Conservation (phyloP, 2,329 filamentous ascomycete genomes). For the Botrytis porri region DNA sequence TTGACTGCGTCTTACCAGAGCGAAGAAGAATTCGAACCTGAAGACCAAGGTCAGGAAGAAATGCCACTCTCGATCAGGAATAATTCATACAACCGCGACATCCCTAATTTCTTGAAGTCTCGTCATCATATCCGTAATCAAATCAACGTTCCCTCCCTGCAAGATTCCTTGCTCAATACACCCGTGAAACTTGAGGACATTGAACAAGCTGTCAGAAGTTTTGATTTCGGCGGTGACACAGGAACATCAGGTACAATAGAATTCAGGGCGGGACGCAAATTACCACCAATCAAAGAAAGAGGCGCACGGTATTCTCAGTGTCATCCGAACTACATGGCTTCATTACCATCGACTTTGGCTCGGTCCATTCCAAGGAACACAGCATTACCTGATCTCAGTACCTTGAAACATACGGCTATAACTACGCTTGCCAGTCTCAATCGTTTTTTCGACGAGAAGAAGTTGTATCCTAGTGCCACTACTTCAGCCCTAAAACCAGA, state of each 20-base stretch:
- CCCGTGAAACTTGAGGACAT: neutral
- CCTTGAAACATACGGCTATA: neutral
- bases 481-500: neutral
- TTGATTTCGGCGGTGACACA: neutral
- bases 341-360: no score
- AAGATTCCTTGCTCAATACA: neutral
- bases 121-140: no score
- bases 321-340: neutral
- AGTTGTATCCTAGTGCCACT: no score
- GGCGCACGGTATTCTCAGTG: neutral
- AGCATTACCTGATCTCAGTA: neutral
- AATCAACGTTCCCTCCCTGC: neutral
- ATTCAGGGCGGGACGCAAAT: neutral
- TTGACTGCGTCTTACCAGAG: neutral
- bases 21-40: neutral
- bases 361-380: neutral
- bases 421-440: constrained; percentile 3
- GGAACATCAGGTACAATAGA: neutral
- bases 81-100: neutral
- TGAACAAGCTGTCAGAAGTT: neutral
- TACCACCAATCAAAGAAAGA: neutral
- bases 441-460: neutral
- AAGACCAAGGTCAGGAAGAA: neutral
- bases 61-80: neutral
- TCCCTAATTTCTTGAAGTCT: neutral